phyloP scores from a whole-genome alignment of 441 rosid genomes.

The Erodium chrysanthum region DNA sequence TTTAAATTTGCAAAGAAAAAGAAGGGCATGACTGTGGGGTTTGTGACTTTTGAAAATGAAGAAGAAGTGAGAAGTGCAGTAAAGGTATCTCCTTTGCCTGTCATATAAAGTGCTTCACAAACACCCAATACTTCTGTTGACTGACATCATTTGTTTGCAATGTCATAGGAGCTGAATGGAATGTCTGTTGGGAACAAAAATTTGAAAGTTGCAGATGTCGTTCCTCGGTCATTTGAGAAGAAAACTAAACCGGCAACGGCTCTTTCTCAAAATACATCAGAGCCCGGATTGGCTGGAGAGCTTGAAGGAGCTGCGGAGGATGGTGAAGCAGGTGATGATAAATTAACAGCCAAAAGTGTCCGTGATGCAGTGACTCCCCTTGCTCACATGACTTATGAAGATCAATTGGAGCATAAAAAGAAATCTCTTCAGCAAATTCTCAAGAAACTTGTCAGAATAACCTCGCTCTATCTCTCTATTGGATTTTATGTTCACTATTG shows the following conservation, averaged over 20 bases:
- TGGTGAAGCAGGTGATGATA: slow-evolving; percentile 26
- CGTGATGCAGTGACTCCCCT: slow-evolving; percentile 82
- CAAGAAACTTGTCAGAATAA: slow-evolving; percentile 20
- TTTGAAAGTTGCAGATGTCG: slow-evolving; percentile 64
- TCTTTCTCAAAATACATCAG: slow-evolving; percentile 17
- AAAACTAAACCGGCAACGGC: slow-evolving; percentile 34
- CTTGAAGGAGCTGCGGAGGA: slow-evolving; percentile 26
- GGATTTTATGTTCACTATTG: not conserved
- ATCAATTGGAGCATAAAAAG: slow-evolving; percentile 4
- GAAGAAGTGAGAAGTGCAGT: slow-evolving; percentile 46
- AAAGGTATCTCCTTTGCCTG: slow-evolving; percentile 34
- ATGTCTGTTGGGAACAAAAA: slow-evolving; percentile 48
- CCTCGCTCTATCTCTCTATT: not conserved
- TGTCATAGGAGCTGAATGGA: slow-evolving; percentile 56
- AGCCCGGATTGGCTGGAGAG: slow-evolving; percentile 25
- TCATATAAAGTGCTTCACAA: slow-evolving; percentile 4
- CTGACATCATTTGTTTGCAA: slow-evolving; percentile 16
- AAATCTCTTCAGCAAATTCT: slow-evolving; percentile 26
- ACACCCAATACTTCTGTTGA: slow-evolving; percentile 11
- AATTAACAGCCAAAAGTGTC: slow-evolving; percentile 37
- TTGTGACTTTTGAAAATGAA: slow-evolving; percentile 55
- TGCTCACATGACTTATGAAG: slow-evolving; percentile 23
- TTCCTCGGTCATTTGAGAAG: slow-evolving; percentile 52
- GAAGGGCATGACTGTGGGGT: slow-evolving; percentile 74
- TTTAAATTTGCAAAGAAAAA: slow-evolving; percentile 66